phyloP scores from a whole-genome alignment of 352 stramenopile genomes.

The Globisporangium apiculatum region DNA sequence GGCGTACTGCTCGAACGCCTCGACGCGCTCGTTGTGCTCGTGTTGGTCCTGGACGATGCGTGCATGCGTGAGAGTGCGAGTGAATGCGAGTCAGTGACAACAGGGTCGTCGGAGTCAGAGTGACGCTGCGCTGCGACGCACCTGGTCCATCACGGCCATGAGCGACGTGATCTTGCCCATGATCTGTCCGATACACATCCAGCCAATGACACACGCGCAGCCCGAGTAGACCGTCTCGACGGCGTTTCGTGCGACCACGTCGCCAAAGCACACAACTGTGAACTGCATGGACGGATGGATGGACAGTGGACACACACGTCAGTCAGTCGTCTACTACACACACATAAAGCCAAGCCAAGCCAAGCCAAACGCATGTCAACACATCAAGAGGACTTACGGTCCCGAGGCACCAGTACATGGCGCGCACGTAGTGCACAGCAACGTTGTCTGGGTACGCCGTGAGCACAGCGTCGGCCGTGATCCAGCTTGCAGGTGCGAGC shows the following conservation, averaged over 20 bases:
- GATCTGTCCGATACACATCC: constrained; percentile 22
- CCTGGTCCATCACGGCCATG: constrained; percentile 17
- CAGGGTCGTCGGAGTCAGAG: not conserved
- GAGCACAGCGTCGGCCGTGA: constrained; percentile 13
- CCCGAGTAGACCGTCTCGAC: constrained; percentile 16
- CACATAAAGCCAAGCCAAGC: no score
- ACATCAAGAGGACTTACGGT: constrained; percentile 13
- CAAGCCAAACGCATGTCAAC: no score
- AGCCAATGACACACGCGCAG: constrained; percentile 15
- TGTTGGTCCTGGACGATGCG: constrained; percentile 6
- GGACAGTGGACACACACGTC: not conserved
- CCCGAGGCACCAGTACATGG: constrained; percentile 20
- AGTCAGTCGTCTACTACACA: no score
- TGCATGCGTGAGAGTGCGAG: not conserved
- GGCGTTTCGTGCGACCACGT: constrained; percentile 13
- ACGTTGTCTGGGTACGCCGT: constrained; percentile 10
- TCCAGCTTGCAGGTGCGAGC: constrained; percentile 14
- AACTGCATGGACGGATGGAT: no score
- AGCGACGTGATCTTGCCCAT: constrained; percentile 20
- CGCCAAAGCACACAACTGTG: constrained; percentile 23
- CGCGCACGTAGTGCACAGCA: constrained; percentile 15
- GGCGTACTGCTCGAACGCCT: constrained; percentile 22
- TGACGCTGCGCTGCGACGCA: no score
- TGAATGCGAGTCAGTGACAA: not conserved
- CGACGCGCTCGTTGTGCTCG: constrained; percentile 18